phyloP scores from a whole-genome alignment of 176 grass and related monocot genomes.

The Cocos nucifera region DNA sequence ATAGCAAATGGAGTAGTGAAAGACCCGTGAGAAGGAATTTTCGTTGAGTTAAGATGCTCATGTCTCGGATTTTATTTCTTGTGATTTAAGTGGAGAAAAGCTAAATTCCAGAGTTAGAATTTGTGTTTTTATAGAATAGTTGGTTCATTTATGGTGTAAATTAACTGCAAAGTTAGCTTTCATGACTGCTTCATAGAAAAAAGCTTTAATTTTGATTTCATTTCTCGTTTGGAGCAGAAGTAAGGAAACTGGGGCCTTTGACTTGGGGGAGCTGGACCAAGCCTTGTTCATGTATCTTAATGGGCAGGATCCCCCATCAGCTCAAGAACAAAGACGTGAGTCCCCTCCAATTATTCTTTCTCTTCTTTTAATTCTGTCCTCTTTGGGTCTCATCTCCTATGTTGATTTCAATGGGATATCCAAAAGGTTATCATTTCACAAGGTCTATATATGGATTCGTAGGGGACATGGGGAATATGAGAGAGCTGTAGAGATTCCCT shows the following conservation, averaged over 20 bases:
- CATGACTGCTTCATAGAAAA: too few relatives aligned
- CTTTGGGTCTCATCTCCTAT: conserved; percentile 13
- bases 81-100: too few relatives aligned
- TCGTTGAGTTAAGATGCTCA: too few relatives aligned
- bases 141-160: too few relatives aligned
- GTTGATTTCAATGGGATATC: background rate
- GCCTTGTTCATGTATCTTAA: conserved; percentile 76
- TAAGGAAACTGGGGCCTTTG: conserved; percentile 56
- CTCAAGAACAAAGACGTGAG: conserved; percentile 53
- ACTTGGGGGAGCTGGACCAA: conserved; percentile 69
- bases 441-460: conserved; percentile 11
- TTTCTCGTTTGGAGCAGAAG: conserved; percentile 18
- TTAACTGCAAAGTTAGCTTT: too few relatives aligned
- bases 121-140: too few relatives aligned
- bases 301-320: conserved; percentile 34
- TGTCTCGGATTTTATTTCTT: too few relatives aligned
- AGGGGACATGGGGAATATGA: background rate
- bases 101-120: too few relatives aligned
- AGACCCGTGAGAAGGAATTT: too few relatives aligned
- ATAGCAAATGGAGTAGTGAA: too few relatives aligned
- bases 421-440: conserved; percentile 19
- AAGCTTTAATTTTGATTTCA: too few relatives aligned
- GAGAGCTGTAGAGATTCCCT: conserved; percentile 18
- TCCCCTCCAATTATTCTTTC: conserved; percentile 14
- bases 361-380: conserved; percentile 11